Base-by-base conservation (phyloP, 192 early-diverging fungal species). In the Gigaspora rosea region DNA sequence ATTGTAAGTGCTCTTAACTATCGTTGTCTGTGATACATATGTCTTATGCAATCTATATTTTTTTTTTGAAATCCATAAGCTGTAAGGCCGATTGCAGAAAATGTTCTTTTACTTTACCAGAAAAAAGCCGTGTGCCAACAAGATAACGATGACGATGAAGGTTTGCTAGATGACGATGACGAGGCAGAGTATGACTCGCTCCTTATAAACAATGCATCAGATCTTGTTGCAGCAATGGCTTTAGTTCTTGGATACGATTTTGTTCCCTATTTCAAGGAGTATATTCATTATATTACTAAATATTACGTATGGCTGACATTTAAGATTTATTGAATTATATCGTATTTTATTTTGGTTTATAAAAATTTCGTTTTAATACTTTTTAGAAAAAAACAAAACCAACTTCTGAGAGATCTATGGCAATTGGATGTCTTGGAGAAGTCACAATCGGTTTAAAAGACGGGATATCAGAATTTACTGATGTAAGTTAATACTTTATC, bases 361-460 rank as follows among this genome's bases (percentile, higher is more conserved):
- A 22, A 49, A 16, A 15, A 35, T 35, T 5, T 32, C 10, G 32
- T 51, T 22, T 76, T 66, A 13, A 71, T 54, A 74, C 32, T 78
- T 18, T 78, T n/a, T 76, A 82, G 77, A 94, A 93, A 85, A 88
- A 88, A 50, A 76, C 86, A 20, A 87, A 89, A 74, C 87, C 90
- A 4, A 82, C 85, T 32, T 86, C 89, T 64, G 95, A 97, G 80
- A 92, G 95, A 50, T 94, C 92, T 52, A 95, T 96, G 94, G 93
- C 94, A 9, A 89, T 95, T 56, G 95, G 95, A 11, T 94, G 92
- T 67, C 80, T 97, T 64, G 93, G 93, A 32, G 95, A 97, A 85
- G 88, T 90, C 58, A 86, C 86, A n/a, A 75, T 80, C 56, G 91
- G 92, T 35, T 78, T 94, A 51, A 87, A 90, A 67, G 73, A 73